These are phyloP conservation scores for Plasmodium vinckei DNA, from an alignment of 169 alveolate genomes.

Conservation along the genomic window DNA sequence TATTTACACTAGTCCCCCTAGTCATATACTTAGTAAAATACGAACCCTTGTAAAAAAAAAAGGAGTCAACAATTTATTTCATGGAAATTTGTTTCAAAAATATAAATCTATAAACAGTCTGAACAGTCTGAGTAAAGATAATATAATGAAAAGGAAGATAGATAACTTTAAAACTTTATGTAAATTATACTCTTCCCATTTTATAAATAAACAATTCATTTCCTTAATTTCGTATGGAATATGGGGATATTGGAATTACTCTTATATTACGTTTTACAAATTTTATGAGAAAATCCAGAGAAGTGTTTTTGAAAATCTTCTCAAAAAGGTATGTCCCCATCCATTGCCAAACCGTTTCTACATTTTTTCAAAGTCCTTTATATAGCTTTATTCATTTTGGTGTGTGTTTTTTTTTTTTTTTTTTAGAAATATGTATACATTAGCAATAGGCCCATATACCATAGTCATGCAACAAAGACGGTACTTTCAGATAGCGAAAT, in stretches of 20 bases:
- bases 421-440: slow-evolving; percentile 53
- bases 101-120: too few relatives aligned
- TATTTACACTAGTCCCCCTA: neutral
- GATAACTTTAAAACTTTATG: slow-evolving; percentile 31
- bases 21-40: too few relatives aligned
- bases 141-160: slow-evolving; percentile 15
- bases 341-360: neutral
- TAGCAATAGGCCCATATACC: slow-evolving; percentile 71
- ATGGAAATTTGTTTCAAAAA: too few relatives aligned
- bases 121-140: too few relatives aligned
- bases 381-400: neutral
- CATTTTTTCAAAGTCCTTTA: neutral
- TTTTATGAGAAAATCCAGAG: slow-evolving; percentile 54
- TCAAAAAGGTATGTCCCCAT: slow-evolving; percentile 17
- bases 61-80: too few relatives aligned
- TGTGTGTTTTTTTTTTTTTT: slow-evolving; percentile 5
- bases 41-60: too few relatives aligned
- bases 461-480: slow-evolving; percentile 63
- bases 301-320: slow-evolving; percentile 31
- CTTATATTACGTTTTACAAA: slow-evolving; percentile 58
- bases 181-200: slow-evolving; percentile 44
- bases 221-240: slow-evolving; percentile 65
- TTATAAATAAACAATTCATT: slow-evolving; percentile 59
- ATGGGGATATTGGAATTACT: slow-evolving; percentile 71
- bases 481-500: slow-evolving; percentile 73